Evolutionary conservation across 2,329 filamentous ascomycete species (phyloP).

Genomic region (Aspergillus vadensis): DNA sequence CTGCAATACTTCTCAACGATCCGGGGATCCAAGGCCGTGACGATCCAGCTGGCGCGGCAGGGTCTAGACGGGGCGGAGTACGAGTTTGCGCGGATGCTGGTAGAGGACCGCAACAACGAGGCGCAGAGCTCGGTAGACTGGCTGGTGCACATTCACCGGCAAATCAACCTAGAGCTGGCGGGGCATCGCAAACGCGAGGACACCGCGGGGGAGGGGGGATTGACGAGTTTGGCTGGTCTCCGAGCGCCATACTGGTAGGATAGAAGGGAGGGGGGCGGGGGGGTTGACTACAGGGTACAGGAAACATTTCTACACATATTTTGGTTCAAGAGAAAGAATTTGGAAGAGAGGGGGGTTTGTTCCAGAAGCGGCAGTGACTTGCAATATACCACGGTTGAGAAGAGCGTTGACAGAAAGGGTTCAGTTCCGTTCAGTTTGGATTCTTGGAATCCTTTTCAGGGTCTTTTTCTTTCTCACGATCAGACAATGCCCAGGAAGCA

Average conservation of each 20-base stretch:
- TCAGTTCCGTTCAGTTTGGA: too few relatives aligned
- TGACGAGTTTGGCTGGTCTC: slow-evolving; percentile 49
- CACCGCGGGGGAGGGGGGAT: slow-evolving; percentile 42
- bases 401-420: slow-evolving; percentile 2
- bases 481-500: too few relatives aligned
- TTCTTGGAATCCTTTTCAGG: too few relatives aligned
- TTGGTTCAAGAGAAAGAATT: too few relatives aligned
- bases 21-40: slow-evolving; percentile 83
- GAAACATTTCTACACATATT: too few relatives aligned
- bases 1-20: slow-evolving; percentile 79
- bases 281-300: background rate
- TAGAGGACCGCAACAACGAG: slow-evolving; percentile 96
- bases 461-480: too few relatives aligned
- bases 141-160: slow-evolving; percentile 91
- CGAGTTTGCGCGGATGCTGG: slow-evolving; percentile 86
- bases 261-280: background rate
- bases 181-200: slow-evolving; percentile 54
- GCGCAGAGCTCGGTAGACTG: slow-evolving; percentile 98
- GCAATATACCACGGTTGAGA: slow-evolving; percentile 13
- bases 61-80: slow-evolving; percentile 94
- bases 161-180: slow-evolving; percentile 80
- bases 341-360: background rate
- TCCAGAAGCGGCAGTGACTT: slow-evolving; percentile 5
- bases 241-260: slow-evolving; percentile 49
- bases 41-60: slow-evolving; percentile 87